phyloP scores from a whole-genome alignment of 2,329 filamentous ascomycete genomes.

The Alternaria burnsii region DNA sequence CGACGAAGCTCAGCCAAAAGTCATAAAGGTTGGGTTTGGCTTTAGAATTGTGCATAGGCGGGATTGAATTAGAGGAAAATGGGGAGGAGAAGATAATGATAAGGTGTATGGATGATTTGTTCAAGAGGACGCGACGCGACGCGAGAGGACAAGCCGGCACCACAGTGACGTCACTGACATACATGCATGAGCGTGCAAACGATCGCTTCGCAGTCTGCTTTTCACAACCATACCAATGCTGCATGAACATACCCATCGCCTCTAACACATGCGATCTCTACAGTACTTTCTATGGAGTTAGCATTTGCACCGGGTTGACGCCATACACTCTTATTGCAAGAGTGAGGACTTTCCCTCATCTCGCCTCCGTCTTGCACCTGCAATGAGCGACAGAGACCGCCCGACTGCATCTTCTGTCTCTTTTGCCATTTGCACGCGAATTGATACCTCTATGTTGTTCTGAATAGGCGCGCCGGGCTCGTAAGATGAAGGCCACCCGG shows the following conservation, averaged over 20 bases:
- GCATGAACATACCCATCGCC: neutral
- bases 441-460: neutral
- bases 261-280: neutral
- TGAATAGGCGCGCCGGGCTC: constrained; percentile 1
- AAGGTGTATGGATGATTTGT: neutral
- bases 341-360: neutral
- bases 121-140: neutral
- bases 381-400: neutral
- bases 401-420: neutral
- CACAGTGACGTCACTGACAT: neutral
- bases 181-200: neutral
- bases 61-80: too few relatives aligned
- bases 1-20: neutral
- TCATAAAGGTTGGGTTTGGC: neutral
- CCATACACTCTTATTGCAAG: neutral
- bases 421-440: neutral
- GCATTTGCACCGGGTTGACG: neutral
- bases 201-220: neutral
- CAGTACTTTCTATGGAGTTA: neutral
- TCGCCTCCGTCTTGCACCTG: neutral
- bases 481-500: constrained; percentile 2
- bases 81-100: neutral
- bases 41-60: neutral
- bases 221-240: neutral
- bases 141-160: neutral